These are phyloP conservation scores for Naganishia cerealis DNA, from an alignment of 1,284 basidiomycete species.

Conservation along the genomic window DNA sequence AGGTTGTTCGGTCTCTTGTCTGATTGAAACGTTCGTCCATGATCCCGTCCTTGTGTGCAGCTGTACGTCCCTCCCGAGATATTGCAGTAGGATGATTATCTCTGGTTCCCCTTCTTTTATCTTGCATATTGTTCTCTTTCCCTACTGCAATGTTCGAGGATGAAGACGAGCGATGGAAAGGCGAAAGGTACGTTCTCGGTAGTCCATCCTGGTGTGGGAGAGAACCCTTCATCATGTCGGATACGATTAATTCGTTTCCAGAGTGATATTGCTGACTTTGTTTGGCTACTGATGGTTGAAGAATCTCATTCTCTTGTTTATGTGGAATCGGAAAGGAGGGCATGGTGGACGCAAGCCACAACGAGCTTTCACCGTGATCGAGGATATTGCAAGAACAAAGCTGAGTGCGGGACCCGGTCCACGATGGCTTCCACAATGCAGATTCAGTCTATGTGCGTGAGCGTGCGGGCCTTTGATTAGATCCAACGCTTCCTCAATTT, in stretches of 20 bases:
- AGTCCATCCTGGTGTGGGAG: conserved; percentile 4
- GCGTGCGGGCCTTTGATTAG: too few species aligned
- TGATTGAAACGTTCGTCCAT: background rate
- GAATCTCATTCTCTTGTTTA: background rate
- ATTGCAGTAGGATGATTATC: conserved; percentile 5
- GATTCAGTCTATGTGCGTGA: too few species aligned
- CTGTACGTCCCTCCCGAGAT: background rate
- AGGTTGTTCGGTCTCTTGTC: background rate
- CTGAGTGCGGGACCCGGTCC: too few species aligned
- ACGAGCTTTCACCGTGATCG: background rate
- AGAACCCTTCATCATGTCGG: conserved; percentile 5
- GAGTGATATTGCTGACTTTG: background rate
- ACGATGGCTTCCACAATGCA: too few species aligned
- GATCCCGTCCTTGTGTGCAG: background rate
- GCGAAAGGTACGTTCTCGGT: conserved; percentile 4
- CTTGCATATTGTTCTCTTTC: conserved; percentile 9
- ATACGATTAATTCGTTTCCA: background rate
- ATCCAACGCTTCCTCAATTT: background rate
- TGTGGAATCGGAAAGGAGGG: background rate
- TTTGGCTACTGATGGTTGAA: background rate
- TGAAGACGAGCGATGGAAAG: conserved; percentile 21
- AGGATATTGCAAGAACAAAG: background rate
- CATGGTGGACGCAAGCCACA: background rate
- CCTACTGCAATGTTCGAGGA: conserved; percentile 4
- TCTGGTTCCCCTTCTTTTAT: background rate